Evolutionary conservation across 108 stramenopile species (phyloP), one percentile per base, ranked within the genome.

Genomic region (Schizochytrium sp.): DNA sequence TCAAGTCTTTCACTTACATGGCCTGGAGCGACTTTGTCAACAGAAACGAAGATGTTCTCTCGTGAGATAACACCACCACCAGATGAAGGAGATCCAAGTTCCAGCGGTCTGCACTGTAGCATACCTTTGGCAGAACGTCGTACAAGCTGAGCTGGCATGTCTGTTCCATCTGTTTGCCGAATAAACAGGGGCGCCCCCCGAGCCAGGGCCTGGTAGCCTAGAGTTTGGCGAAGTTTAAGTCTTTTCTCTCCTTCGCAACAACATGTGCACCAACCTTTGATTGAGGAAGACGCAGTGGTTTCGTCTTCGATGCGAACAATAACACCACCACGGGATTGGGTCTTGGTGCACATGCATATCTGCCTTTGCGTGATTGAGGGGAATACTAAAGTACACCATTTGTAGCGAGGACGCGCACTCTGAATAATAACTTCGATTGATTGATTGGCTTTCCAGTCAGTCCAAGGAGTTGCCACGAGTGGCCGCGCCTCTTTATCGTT

Each of bases 221-320:
- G 64, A 0, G 64, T 69, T 44, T 69, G 64, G 5, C 64, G 64
- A 38, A 69, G 44, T 38, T 44, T 44, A 44, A 69, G 64, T 0
- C 15, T 15, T 69, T 15, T 38, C 28, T 69, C 64, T 15, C 42
- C 7, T 5, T 7, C 15, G 2, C 64, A 69, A 5, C 64, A 44
- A 15, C 64, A 69, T 44, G 64, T 69, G 3, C 64, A 69, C 64
- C 64, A 69, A 7, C 64, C 64, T 69, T 69, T 69, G 0, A 69
- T 44, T 44, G 64, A 69, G 64, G 64, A 38, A 38, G 64, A 69
- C 5, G 64, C 7, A 28, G 28, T 28, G 28, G 28, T 28, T 28
- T 28, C 28, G 42, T 69, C 64, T 38, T 69, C 42, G 12, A 69
- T 44, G 7, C 64, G 64, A 12, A 69, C 64, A 69, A 69, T 69